Conservation (phyloP, 2,329 filamentous ascomycete species). For the Biscogniauxia sp. region DNA sequence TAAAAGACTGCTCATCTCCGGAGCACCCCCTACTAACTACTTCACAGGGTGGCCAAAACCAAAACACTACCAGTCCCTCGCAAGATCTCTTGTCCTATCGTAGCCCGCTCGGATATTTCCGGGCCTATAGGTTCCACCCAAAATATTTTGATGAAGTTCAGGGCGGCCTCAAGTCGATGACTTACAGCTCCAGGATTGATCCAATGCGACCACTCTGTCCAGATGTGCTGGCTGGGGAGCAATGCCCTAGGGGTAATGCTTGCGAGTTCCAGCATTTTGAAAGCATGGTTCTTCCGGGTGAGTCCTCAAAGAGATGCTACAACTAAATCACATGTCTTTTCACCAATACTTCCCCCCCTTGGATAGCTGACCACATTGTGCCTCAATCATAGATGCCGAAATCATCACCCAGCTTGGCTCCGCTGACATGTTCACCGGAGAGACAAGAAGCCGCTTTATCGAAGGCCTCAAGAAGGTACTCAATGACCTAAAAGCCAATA, state of each 20-base stretch:
- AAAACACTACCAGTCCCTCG: constrained; percentile 11
- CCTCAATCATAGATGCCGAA: constrained; percentile 60
- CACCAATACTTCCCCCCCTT: constrained; percentile 36
- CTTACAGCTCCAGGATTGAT: constrained; percentile 90
- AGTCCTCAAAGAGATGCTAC: constrained; percentile 42
- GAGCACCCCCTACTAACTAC: constrained; percentile 31
- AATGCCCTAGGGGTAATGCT: constrained; percentile 66
- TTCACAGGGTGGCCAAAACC: constrained; percentile 24
- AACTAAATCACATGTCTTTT: constrained; percentile 25
- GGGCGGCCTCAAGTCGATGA: constrained; percentile 82
- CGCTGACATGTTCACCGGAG: constrained; percentile 60
- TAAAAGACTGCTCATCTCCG: constrained; percentile 29
- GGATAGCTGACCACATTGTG: constrained; percentile 47
- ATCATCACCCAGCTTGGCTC: constrained; percentile 71
- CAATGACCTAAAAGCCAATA: constrained; percentile 55
- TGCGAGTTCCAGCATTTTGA: constrained; percentile 82
- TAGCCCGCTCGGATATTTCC: constrained; percentile 80
- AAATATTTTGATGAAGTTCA: constrained; percentile 66
- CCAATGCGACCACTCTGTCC: constrained; percentile 71
- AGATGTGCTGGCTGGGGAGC: constrained; percentile 66
- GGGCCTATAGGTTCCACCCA: constrained; percentile 86
- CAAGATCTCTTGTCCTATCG: constrained; percentile 64
- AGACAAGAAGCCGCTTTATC: constrained; percentile 61
- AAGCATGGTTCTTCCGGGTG: constrained; percentile 70
- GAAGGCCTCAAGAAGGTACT: constrained; percentile 61